Base-by-base conservation (phyloP, 1,139 yeast genomes). In the Candida tropicalis region DNA sequence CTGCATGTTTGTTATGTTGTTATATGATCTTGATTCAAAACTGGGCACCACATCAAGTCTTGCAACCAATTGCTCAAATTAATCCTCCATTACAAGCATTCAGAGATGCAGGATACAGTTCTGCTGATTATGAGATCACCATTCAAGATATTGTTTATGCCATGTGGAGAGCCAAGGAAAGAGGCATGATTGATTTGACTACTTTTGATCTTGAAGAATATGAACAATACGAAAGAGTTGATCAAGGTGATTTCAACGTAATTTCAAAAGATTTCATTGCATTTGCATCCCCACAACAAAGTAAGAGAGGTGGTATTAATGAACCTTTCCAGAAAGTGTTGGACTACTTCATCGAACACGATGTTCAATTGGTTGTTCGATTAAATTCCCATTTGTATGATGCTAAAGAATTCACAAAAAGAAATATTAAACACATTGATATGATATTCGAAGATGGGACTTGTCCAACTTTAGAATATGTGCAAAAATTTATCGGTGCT, bases 401-500 rank as follows among this genome's bases (percentile, higher is more conserved):
- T 58, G 83, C 86, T 43, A 70, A 70, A 31, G 96, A 91, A 60
- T 93, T 93, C 61, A 87, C 87, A 50, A 82, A 82, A 52, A 73
- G 89, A 46, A 91, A 87, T 7, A 88, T 93, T 53, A 84, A 87
- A 57, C 99, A 93, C 62, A 73, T 91, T 31, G 99, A 93, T 62
- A 85, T 93, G 87, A 87, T 93, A 37, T 93, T 93, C 63, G 99
- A 93, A 57, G 99, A 93, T 64, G 99, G 99, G 23, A 91, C 99
- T 1, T 93, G 98, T 60, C 99, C 99, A 10, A 87, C 96, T 10
- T 76, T 93, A 79, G 95, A 90, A 15, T 87, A 84, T 57, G 99
- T 93, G 9, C 88, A 87, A 54, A 86, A 87, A 55, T 93, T 93
- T 59, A 81, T 93, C 49, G 99, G 99, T 8, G 97, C 96, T 1